These are phyloP conservation scores for Penicillium alfredii DNA, from an alignment of 495 filamentous ascomycete genomes.

Conservation along the genomic window DNA sequence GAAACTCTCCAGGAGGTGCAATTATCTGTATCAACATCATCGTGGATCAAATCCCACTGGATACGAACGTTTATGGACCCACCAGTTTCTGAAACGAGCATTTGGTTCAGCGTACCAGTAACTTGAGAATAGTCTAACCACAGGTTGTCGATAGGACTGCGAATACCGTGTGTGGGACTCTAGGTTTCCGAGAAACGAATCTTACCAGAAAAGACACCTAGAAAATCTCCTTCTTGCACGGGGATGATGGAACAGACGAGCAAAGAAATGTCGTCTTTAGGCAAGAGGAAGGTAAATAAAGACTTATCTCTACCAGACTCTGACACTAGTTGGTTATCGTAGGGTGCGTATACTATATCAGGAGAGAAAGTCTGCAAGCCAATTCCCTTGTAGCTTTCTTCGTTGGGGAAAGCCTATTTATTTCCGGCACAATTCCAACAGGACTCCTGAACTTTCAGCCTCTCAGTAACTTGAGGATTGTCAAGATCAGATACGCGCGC, in stretches of 20 bases:
- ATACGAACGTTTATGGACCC: conserved; percentile 16
- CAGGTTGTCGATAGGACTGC: conserved; percentile 14
- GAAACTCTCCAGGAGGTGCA: conserved; percentile 16
- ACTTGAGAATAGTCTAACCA: conserved; percentile 24
- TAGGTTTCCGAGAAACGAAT: conserved; percentile 17
- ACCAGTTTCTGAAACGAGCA: conserved; percentile 14
- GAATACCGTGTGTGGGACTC: conserved; percentile 8
- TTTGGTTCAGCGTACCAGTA: conserved; percentile 21
- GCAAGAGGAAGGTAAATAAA: conserved; percentile 8
- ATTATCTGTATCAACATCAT: conserved; percentile 4
- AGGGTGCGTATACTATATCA: conserved; percentile 1
- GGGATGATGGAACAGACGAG: conserved; percentile 12
- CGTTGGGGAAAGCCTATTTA: no score
- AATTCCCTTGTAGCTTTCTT: no score
- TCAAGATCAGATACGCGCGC: no score
- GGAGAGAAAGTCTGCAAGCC: not conserved
- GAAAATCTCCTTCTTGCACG: conserved; percentile 11
- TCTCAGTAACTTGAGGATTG: no score
- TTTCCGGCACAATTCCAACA: no score
- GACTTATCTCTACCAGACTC: conserved; percentile 12
- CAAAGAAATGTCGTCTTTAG: conserved; percentile 6
- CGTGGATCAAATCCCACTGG: conserved; percentile 12
- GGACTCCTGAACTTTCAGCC: no score
- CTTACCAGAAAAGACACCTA: conserved; percentile 17
- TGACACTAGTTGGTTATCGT: conserved; percentile 1